Base-by-base conservation (phyloP, 495 filamentous ascomycete genomes). In the Platismatia glauca region DNA sequence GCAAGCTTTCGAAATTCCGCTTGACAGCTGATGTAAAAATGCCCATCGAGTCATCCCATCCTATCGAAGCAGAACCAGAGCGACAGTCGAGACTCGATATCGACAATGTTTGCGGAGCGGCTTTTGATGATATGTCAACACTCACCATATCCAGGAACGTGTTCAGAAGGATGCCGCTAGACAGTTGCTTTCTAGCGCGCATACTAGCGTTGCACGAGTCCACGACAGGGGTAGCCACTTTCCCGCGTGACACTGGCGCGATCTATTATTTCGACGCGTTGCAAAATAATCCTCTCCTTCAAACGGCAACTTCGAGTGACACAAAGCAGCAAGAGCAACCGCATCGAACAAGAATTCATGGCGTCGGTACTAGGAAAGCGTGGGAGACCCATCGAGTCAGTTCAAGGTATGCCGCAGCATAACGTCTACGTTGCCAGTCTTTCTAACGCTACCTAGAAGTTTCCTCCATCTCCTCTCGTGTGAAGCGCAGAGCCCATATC, bases 291-390 rank as follows among this genome's bases (percentile, higher is more conserved):
- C 5, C 7, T 53, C 13, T 33, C 4, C 7, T 53, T 33, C 50
- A 59, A 27, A 38, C 2, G 20, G 39, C 61, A 39, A 60, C 27
- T 9, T 53, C 50, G 50, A 53, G 50, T 53, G 29, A 53, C 50
- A 53, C 50, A 63, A 63, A 63, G 48, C 61, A 63, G 63, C 63
- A 57, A 65, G 46, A 41, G 29, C 50, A 18, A 53, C 15, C 50
- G 11, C 27, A 13, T 53, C 7, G 29, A 53, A 7, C 15, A 16
- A 33, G 50, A 33, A 52, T 53, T 55, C 27, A 91, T 90, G 87
- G 78, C 81, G 67, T 77, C 82, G 60, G 80, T 86, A 57, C 76
- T 90, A 58, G 87, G 88, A 71, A 91, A 95, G 83, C 84, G 90
- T 81, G 81, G 72, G 78, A 85, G 78, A 73, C 75, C 71, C 75